phyloP scores from a whole-genome alignment of 2,329 filamentous ascomycete species.

The Talaromyces pinophilus region DNA sequence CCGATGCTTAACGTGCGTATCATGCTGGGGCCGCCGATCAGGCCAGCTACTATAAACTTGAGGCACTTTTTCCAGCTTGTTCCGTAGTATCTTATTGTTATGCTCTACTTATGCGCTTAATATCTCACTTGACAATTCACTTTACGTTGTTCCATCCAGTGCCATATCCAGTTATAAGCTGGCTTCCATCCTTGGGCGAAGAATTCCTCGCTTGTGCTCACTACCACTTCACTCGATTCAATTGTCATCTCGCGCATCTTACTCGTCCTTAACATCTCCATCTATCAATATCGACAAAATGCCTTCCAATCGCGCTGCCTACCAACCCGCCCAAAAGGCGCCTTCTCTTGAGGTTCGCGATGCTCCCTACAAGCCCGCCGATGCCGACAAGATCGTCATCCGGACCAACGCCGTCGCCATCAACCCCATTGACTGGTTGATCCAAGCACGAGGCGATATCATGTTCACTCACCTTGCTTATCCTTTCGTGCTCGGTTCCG shows the following conservation, averaged over 20 bases:
- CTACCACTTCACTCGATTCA: background rate
- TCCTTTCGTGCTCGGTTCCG: conserved; percentile 30
- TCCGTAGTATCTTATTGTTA: background rate
- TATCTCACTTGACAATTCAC: background rate
- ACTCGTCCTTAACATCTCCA: background rate
- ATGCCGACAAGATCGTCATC: conserved; percentile 42
- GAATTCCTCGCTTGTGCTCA: background rate
- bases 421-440: conserved; percentile 48
- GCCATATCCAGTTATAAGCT: background rate
- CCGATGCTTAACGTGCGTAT: background rate
- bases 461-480: conserved; percentile 33
- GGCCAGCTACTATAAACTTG: conserved; percentile 1
- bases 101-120: background rate
- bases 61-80: conserved; percentile 1
- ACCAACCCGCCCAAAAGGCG: conserved; percentile 35
- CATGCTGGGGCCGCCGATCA: conserved; percentile 2
- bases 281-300: conserved; percentile 1
- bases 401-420: conserved; percentile 45
- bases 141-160: no score
- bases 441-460: conserved; percentile 33
- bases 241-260: background rate
- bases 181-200: background rate
- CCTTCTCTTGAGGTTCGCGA: conserved; percentile 37
- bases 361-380: conserved; percentile 42
- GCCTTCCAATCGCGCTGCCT: conserved; percentile 38